Conservation (phyloP, 768 basidiomycete genomes). For the Pleurotus pulmonarius region DNA sequence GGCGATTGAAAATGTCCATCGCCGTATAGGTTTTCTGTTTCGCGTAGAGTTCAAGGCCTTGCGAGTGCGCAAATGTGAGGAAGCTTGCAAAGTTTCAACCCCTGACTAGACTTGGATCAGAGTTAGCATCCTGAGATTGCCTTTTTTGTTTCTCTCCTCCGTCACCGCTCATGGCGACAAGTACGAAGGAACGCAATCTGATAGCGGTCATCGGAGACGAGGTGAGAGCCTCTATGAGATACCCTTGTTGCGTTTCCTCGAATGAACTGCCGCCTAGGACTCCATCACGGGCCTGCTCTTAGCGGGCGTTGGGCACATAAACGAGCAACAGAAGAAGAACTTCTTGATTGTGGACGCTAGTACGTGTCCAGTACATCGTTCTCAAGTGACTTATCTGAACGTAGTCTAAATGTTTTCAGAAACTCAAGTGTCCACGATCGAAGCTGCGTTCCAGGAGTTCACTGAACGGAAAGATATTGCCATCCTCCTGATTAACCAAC, state of each 20-base stretch:
- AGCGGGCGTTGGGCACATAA: conserved; percentile 92
- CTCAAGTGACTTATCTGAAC: too few relatives aligned
- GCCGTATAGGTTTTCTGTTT: background rate
- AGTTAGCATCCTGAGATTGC: background rate
- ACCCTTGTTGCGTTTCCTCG: conserved; percentile 8
- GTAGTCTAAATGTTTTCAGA: conserved; percentile 42
- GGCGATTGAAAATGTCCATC: conserved; percentile 71
- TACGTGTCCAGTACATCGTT: conserved; percentile 33
- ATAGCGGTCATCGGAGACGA: conserved; percentile 98
- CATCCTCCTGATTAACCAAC: conserved; percentile 96
- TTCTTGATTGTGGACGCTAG: conserved; percentile 94
- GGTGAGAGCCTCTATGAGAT: conserved; percentile 37
- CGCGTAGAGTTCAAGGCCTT: too few relatives aligned
- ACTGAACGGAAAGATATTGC: conserved; percentile 94
- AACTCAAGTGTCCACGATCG: conserved; percentile 87
- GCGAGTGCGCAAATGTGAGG: too few relatives aligned
- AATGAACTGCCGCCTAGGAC: conserved; percentile 52
- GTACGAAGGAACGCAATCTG: conserved; percentile 73
- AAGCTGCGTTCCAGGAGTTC: conserved; percentile 90
- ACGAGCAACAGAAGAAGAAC: conserved; percentile 92
- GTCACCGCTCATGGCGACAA: conserved; percentile 38
- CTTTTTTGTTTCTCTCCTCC: background rate
- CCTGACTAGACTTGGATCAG: too few relatives aligned
- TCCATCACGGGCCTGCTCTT: conserved; percentile 94
- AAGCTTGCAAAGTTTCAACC: too few relatives aligned